phyloP scores from a whole-genome alignment of 2,329 filamentous ascomycete species.

The Boeremia exigua region DNA sequence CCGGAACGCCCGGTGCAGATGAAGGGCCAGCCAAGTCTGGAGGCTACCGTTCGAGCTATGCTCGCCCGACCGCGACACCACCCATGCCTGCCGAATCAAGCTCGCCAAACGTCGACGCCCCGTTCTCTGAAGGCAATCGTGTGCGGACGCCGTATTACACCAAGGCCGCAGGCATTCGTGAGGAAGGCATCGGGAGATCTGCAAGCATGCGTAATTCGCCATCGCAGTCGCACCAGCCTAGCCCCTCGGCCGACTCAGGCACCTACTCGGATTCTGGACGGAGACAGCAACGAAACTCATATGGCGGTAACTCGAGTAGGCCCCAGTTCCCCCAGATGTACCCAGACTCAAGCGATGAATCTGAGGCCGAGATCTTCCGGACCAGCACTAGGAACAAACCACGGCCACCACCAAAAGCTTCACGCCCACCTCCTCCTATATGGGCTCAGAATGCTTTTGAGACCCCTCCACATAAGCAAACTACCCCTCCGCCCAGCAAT shows the following conservation, averaged over 20 bases:
- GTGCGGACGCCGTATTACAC: conserved; percentile 61
- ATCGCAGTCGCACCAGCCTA: conserved; percentile 31
- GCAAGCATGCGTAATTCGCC: conserved; percentile 60
- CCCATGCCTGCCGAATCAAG: conserved; percentile 22
- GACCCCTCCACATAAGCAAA: conserved; percentile 27
- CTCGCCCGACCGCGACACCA: conserved; percentile 43
- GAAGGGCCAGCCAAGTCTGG: conserved; percentile 62
- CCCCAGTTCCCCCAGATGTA: conserved; percentile 38
- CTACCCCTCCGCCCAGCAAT: conserved; percentile 23
- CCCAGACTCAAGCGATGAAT: conserved; percentile 36
- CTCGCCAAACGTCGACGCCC: conserved; percentile 32
- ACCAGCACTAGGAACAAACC: conserved; percentile 21
- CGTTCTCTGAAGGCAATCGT: conserved; percentile 56
- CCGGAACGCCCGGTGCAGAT: conserved; percentile 64
- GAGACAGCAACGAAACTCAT: conserved; percentile 34
- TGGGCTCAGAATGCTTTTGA: conserved; percentile 25
- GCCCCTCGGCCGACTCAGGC: conserved; percentile 31
- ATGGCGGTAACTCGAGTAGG: conserved; percentile 27
- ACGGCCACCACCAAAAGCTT: conserved; percentile 20
- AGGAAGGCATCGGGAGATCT: conserved; percentile 59
- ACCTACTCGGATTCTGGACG: conserved; percentile 43
- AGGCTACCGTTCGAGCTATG: conserved; percentile 51
- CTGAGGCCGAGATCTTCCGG: conserved; percentile 29
- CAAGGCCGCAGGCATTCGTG: conserved; percentile 62
- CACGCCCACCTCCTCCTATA: conserved; percentile 23